Evolutionary conservation across 108 stramenopile species (phyloP).

Genomic region (Aurantiochytrium sp.): DNA sequence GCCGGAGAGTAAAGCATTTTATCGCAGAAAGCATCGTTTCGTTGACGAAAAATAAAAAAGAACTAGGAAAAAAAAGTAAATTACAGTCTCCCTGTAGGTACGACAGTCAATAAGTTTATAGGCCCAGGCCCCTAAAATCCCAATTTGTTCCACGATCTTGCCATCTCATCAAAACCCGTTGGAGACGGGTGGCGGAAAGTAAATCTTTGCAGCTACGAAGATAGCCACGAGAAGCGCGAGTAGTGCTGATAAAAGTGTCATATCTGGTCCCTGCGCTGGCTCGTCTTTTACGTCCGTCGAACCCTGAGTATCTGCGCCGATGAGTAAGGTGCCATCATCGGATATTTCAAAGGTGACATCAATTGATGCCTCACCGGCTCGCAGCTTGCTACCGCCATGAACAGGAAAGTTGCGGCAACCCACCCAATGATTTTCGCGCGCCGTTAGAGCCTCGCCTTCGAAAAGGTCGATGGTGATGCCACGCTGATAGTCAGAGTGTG

Average conservation of each 20-base stretch:
- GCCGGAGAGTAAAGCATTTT: too few species aligned
- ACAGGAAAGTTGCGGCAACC: not conserved
- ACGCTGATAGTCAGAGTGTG: not conserved
- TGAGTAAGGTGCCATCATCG: not conserved
- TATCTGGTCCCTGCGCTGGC: not conserved
- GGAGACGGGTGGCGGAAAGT: not conserved
- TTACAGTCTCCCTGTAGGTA: too few species aligned
- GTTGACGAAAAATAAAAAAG: too few species aligned
- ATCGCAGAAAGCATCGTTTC: too few species aligned
- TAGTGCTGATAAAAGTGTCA: not conserved
- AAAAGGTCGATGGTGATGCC: not conserved
- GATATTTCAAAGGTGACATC: not conserved
- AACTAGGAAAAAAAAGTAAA: too few species aligned
- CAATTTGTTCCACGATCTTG: too few species aligned
- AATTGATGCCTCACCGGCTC: not conserved
- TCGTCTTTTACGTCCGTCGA: not conserved
- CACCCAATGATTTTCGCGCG: slow-evolving; percentile 5
- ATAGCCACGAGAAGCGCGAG: not conserved
- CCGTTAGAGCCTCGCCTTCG: not conserved
- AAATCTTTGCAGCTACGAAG: not conserved
- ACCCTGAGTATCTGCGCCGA: not conserved
- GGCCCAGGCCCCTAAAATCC: too few species aligned
- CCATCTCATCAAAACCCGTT: not conserved
- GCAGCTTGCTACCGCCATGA: not conserved
- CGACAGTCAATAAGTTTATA: too few species aligned